Conservation (phyloP, 2,329 filamentous ascomycete species). For the Dactylellina drechsleri region DNA sequence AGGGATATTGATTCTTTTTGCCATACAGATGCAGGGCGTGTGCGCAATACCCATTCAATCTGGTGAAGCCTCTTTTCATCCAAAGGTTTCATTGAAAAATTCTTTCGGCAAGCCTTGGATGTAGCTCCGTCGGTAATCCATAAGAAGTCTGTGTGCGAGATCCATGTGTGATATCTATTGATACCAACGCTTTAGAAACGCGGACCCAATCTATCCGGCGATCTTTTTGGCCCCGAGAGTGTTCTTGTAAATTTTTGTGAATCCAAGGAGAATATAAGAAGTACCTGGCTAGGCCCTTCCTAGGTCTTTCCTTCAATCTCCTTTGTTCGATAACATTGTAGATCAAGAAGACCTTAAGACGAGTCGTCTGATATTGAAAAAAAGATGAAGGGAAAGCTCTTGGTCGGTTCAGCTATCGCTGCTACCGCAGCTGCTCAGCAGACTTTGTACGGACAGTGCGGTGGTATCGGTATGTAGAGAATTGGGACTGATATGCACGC, state of each 20-base stretch:
- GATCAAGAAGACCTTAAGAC: too few species aligned
- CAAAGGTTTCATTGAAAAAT: conserved; percentile 21
- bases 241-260: too few species aligned
- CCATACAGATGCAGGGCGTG: conserved; percentile 5
- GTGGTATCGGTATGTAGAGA: conserved; percentile 51
- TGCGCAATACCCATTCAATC: neutral
- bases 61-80: conserved; percentile 11
- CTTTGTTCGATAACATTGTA: too few species aligned
- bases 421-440: conserved; percentile 51
- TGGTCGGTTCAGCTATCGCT: conserved; percentile 42
- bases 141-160: neutral
- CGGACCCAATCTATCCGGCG: conserved; percentile 53
- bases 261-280: too few species aligned
- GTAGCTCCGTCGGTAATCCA: conserved; percentile 32
- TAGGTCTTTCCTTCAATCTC: too few species aligned
- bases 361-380: conserved; percentile 8
- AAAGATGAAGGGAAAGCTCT: conserved; percentile 50
- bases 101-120: conserved; percentile 19
- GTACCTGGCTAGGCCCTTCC: too few species aligned
- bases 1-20: conserved; percentile 11
- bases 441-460: conserved; percentile 54
- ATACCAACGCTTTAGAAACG: neutral
- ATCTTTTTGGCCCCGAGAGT: neutral
- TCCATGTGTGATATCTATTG: conserved; percentile 1
- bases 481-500: neutral